These are phyloP conservation scores for Pseudogymnoascus sp. DNA, from an alignment of 2,329 filamentous ascomycete genomes.

Conservation along the genomic window DNA sequence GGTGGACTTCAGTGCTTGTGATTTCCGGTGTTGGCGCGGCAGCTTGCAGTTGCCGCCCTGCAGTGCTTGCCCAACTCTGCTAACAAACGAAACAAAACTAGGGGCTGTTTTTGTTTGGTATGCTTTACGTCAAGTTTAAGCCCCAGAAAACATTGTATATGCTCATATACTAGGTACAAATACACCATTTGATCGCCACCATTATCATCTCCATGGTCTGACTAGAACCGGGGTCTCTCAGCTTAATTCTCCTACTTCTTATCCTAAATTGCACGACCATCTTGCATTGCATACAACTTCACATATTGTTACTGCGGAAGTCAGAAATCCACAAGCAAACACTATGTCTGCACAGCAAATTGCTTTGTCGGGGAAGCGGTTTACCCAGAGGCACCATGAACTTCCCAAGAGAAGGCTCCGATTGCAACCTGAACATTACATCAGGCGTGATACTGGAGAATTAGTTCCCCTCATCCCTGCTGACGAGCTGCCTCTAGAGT, in stretches of 20 bases:
- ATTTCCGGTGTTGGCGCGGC: neutral
- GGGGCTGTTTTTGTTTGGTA: neutral
- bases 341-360: neutral
- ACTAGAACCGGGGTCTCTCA: neutral
- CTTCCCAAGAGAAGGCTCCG: neutral
- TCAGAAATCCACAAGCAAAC: neutral
- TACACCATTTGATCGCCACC: neutral
- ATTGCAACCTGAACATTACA: conserved; percentile 30
- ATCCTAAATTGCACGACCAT: neutral
- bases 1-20: neutral
- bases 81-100: conserved; percentile 1
- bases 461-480: conserved; percentile 46
- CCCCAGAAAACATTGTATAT: neutral
- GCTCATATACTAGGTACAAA: neutral
- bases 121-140: neutral
- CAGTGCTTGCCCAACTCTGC: neutral
- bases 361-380: neutral
- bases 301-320: neutral
- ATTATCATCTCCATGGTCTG: neutral
- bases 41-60: neutral
- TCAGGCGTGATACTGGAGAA: conserved; percentile 35
- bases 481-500: conserved; percentile 40
- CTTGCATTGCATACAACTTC: neutral
- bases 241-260: neutral
- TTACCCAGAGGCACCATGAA: neutral